Evolutionary conservation across 2,329 filamentous ascomycete species (phyloP).

Genomic region (Fusarium beomiforme): DNA sequence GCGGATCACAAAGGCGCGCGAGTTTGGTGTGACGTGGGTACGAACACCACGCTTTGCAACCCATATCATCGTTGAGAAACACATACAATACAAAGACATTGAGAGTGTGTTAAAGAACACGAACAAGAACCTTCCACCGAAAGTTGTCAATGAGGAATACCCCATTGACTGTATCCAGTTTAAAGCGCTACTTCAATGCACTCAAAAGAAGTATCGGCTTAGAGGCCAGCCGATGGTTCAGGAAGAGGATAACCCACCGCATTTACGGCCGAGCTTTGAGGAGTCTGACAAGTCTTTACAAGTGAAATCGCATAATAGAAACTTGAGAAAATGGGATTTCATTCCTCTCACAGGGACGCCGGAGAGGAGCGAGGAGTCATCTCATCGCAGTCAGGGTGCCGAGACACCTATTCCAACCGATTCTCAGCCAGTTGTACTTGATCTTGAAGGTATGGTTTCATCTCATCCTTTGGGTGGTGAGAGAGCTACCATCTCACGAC

Average conservation of each 20-base stretch:
- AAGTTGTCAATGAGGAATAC: constrained; percentile 75
- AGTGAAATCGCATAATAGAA: constrained; percentile 58
- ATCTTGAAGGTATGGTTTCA: constrained; percentile 22
- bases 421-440: constrained; percentile 42
- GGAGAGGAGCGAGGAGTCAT: constrained; percentile 47
- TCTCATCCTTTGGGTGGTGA: background rate
- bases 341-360: constrained; percentile 53
- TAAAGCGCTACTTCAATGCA: constrained; percentile 65
- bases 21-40: constrained; percentile 80
- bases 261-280: constrained; percentile 13
- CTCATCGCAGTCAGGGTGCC: constrained; percentile 29
- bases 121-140: constrained; percentile 41
- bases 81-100: constrained; percentile 71
- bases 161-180: constrained; percentile 74
- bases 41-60: constrained; percentile 69
- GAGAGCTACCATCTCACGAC: background rate
- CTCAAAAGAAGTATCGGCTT: constrained; percentile 68
- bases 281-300: constrained; percentile 53
- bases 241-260: background rate
- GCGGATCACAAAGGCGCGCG: constrained; percentile 78
- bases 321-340: constrained; percentile 52
- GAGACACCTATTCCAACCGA: constrained; percentile 32
- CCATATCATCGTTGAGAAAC: constrained; percentile 82
- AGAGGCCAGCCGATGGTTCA: constrained; percentile 54
- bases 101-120: constrained; percentile 54